Evolutionary conservation across 768 basidiomycete species (phyloP).

Genomic region (Albatrellus ellisii): DNA sequence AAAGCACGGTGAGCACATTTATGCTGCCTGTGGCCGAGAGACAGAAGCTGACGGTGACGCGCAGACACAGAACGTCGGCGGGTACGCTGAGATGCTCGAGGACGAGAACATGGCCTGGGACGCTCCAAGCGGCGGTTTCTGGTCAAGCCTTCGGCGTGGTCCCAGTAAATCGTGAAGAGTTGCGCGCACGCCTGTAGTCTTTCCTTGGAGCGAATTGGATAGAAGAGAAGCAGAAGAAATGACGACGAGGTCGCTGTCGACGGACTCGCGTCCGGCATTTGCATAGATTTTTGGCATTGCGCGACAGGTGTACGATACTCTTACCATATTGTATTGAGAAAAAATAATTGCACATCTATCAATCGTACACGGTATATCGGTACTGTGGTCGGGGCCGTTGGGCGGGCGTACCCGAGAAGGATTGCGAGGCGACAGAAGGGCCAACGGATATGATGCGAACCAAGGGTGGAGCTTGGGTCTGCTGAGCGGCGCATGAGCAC

Average conservation of each 20-base stretch:
- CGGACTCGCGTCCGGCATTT: neutral
- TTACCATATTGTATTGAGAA: too few relatives aligned
- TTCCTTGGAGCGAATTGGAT: neutral
- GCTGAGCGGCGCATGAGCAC: too few relatives aligned
- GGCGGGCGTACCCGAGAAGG: too few relatives aligned
- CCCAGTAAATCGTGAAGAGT: neutral
- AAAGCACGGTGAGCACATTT: neutral
- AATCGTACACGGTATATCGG: too few relatives aligned
- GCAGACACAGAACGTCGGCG: neutral
- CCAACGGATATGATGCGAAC: too few relatives aligned
- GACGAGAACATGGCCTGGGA: slow-evolving; percentile 22
- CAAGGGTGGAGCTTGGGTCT: too few relatives aligned
- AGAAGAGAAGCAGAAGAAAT: neutral
- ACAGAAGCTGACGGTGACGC: neutral
- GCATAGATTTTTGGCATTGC: neutral
- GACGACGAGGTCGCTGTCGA: neutral
- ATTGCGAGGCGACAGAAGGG: too few relatives aligned
- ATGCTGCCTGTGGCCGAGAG: neutral
- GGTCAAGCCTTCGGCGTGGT: neutral
- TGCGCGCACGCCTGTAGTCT: neutral
- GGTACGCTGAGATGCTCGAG: slow-evolving; percentile 19
- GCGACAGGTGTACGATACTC: too few relatives aligned
- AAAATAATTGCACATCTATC: too few relatives aligned
- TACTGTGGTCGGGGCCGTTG: too few relatives aligned
- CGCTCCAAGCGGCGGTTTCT: slow-evolving; percentile 4